Evolutionary conservation across 208 protist genomes (phyloP).

Genomic region (Leishmania tarentolae): DNA sequence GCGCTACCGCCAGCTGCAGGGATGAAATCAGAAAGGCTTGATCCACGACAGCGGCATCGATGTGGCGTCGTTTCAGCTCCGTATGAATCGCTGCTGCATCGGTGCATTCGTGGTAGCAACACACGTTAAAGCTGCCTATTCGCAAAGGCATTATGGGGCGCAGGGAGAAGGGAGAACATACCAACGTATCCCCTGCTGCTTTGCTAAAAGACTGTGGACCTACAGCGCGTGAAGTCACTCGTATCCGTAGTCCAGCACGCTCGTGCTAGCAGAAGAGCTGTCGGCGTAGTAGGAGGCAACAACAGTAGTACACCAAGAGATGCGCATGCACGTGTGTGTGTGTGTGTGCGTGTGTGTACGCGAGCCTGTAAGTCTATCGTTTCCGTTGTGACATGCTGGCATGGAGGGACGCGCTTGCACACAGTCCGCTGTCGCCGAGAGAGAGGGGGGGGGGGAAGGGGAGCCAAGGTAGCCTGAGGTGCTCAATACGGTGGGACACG

Average conservation of each 20-base stretch:
- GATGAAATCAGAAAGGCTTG: constrained; percentile 65
- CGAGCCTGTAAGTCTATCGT: not conserved
- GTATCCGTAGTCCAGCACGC: not conserved
- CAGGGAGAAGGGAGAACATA: not conserved
- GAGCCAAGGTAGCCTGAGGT: not conserved
- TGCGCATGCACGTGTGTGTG: not conserved
- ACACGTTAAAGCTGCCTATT: constrained; percentile 32
- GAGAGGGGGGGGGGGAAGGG: not conserved
- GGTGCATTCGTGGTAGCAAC: constrained; percentile 53
- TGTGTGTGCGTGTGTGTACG: not conserved
- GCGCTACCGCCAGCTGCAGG: constrained; percentile 64
- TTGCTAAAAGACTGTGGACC: not conserved
- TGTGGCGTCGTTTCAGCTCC: constrained; percentile 39
- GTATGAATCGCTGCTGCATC: constrained; percentile 48
- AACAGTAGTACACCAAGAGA: not conserved
- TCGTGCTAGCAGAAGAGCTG: not conserved
- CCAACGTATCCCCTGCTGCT: not conserved
- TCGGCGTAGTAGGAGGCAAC: not conserved
- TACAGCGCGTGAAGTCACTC: not conserved
- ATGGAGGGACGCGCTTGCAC: not conserved
- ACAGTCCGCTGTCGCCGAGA: not conserved
- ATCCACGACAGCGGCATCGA: constrained; percentile 77
- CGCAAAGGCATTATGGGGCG: not conserved
- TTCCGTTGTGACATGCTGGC: not conserved
- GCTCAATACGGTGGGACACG: not conserved